A percentile compares a stretch with the other conserved stretches of the same genome.
Conservation (phyloP, 352 stramenopile genomes). For the Elongisporangium anandrum region DNA sequence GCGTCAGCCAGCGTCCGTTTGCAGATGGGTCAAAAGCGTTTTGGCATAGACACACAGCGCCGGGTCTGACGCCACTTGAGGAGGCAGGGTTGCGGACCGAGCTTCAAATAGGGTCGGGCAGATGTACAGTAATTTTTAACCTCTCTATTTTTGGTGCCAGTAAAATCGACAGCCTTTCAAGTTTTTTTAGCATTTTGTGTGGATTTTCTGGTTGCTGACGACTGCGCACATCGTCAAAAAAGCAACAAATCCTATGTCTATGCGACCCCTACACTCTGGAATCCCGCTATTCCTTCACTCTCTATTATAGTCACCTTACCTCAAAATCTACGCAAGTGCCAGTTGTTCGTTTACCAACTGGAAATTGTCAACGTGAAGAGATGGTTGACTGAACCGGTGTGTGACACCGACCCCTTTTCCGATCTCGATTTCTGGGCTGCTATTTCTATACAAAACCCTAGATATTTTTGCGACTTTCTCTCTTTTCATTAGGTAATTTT, state of each 20-base stretch:
- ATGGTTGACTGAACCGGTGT: neutral
- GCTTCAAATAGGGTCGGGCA: neutral
- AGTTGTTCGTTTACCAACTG: neutral
- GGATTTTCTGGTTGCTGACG: neutral
- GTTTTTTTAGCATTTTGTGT: neutral
- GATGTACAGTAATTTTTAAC: neutral
- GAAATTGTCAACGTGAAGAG: neutral
- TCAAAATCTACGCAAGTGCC: neutral
- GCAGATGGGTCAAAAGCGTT: neutral
- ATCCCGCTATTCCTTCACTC: neutral
- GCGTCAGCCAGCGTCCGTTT: neutral
- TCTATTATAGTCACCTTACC: neutral
- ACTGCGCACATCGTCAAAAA: neutral
- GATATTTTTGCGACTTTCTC: neutral
- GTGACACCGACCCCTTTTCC: neutral
- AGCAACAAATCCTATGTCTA: neutral
- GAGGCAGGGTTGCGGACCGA: neutral
- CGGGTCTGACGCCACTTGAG: neutral
- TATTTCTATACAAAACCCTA: neutral
- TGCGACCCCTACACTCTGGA: neutral
- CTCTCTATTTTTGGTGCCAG: neutral
- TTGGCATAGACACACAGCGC: neutral
- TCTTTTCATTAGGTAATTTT: conserved; percentile 1
- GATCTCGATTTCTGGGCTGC: neutral
- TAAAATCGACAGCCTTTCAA: neutral